Base-by-base conservation (phyloP, 2,329 filamentous ascomycete genomes). In the Trichoderma atrobrunneum region DNA sequence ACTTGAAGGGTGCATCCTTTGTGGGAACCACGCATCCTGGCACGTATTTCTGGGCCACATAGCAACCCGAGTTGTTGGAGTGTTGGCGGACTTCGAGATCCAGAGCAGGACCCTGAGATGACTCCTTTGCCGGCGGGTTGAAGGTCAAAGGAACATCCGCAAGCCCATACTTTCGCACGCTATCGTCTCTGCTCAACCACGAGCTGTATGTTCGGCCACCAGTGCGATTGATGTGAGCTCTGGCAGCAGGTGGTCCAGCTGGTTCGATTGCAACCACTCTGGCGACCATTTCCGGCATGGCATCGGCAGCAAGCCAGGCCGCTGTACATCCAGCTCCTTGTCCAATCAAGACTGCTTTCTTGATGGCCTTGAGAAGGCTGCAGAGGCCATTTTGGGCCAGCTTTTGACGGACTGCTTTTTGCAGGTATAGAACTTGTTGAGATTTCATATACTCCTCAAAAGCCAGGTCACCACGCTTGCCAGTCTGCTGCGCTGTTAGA, bases 181-280 rank as follows among this genome's bases (percentile, higher is more conserved):
- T 71, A 1, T 78, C 73, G 32, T 82, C 78, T 21, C 78, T 63
- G 5, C 71, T 64, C 10, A 80, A 74, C 32, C 73, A 76, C 2
- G 75, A 69, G 3, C 67, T 76, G 68, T 76, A 80, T 3, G 48
- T 34, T 5, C 75, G 74, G 14, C 30, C 28, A 2, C 7, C 67
- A 11, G 16, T 48, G 28, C 7, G 43, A 8, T 64, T 73, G 0
- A 69, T 43, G 12, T 68, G 65, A 2, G 75, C 73, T 1, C 67
- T 75, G 12, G 79, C 80, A 74, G 86, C 88, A 0, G 87, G 87
- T 1, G 87, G 87, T 0, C 87, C 87, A 5, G 80, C 77, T 0
- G 87, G 87, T 75, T 90, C 88, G 14, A 90, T 73, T 1, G 84
- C 81, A 1, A 90, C 78, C 24, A 89, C 82, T 0, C 79, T 84